Conservation (phyloP, 2,329 filamentous ascomycete genomes). For the Gaeumannomyces tritici region DNA sequence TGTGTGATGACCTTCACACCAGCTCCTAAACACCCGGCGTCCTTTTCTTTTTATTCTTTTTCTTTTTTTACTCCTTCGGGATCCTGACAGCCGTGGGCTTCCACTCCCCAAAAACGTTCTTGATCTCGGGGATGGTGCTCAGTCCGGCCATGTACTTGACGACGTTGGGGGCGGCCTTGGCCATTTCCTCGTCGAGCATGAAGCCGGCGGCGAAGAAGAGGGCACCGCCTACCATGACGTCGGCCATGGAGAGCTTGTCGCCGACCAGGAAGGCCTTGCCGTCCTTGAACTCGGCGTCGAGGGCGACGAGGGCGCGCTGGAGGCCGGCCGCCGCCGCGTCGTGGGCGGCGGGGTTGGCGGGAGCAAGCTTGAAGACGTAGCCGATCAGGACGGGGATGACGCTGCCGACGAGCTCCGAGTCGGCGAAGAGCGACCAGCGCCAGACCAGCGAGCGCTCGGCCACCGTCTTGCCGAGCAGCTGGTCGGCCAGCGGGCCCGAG, state of each 20-base stretch:
- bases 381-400: constrained; percentile 14
- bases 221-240: constrained; percentile 21
- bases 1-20: no score
- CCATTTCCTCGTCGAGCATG: constrained; percentile 23
- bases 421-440: constrained; percentile 34
- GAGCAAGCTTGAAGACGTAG: constrained; percentile 17
- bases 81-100: constrained; percentile 19
- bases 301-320: constrained; percentile 17
- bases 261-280: constrained; percentile 27
- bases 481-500: constrained; percentile 29
- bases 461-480: constrained; percentile 32
- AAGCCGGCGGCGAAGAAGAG: constrained; percentile 16
- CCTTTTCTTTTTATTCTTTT: no score
- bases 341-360: constrained; percentile 17
- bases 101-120: constrained; percentile 20
- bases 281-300: constrained; percentile 20
- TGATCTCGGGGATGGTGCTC: constrained; percentile 20
- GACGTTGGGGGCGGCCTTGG: constrained; percentile 20
- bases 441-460: constrained; percentile 30
- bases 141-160: constrained; percentile 22
- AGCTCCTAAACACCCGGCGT: no score
- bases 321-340: constrained; percentile 8
- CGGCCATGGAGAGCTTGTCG: constrained; percentile 25
- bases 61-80: constrained; percentile 2
- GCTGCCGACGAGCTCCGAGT: constrained; percentile 22